These are phyloP conservation scores for Boletus rubropictus DNA, from an alignment of 768 basidiomycete genomes.

Conservation along the genomic window DNA sequence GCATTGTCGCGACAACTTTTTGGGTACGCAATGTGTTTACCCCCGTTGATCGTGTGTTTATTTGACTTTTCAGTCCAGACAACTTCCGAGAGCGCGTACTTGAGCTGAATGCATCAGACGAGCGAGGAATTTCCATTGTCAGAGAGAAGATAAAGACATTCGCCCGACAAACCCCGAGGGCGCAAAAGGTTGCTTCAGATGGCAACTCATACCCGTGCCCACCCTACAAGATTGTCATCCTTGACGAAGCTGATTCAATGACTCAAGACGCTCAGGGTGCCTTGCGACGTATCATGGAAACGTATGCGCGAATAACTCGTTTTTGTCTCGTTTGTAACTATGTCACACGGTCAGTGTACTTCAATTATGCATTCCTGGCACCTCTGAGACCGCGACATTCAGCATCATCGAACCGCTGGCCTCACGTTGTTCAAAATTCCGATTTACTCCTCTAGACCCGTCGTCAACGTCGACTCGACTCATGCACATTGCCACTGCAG, in stretches of 20 bases:
- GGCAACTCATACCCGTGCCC: constrained; percentile 89
- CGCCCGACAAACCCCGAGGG: constrained; percentile 85
- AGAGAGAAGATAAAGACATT: constrained; percentile 99
- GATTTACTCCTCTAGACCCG: constrained; percentile 88
- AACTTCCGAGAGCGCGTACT: constrained; percentile 90
- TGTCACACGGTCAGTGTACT: constrained; percentile 76
- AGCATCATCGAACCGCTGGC: constrained; percentile 98
- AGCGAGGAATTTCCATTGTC: constrained; percentile 94
- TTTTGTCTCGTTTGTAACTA: constrained; percentile 99
- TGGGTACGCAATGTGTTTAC: constrained; percentile 51
- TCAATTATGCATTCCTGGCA: background rate
- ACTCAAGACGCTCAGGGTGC: constrained; percentile 99
- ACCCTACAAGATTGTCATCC: constrained; percentile 97
- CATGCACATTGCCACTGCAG: constrained; percentile 70
- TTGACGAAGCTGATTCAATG: constrained; percentile 99
- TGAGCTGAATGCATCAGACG: constrained; percentile 97
- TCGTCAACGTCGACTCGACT: constrained; percentile 71
- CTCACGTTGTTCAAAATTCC: constrained; percentile 98
- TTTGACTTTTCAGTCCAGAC: constrained; percentile 64
- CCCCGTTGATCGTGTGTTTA: background rate
- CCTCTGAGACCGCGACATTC: constrained; percentile 2
- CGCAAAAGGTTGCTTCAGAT: constrained; percentile 66
- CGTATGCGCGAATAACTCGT: constrained; percentile 92
- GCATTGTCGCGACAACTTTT: constrained; percentile 91
- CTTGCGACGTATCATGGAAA: constrained; percentile 98